Evolutionary conservation across 441 rosid genomes (phyloP).

Genomic region (Syzygium syzygioides): DNA sequence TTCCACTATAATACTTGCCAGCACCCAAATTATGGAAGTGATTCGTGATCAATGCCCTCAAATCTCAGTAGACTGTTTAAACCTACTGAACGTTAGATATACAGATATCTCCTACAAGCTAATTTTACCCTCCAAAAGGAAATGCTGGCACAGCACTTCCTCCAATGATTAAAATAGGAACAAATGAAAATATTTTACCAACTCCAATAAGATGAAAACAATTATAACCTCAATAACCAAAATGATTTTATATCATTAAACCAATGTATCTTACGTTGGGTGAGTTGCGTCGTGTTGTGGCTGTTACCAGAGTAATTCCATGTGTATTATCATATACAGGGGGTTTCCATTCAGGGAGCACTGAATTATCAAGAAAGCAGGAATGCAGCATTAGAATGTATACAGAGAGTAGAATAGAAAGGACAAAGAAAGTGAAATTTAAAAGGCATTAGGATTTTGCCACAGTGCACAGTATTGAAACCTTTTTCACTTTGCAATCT

Average conservation of each 20-base stretch:
- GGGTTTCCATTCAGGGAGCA: conserved; percentile 92
- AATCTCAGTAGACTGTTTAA: not conserved
- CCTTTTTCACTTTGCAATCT: not conserved
- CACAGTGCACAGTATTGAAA: not conserved
- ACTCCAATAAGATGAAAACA: not conserved
- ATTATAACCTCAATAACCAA: not conserved
- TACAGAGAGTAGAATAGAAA: not conserved
- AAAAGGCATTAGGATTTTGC: not conserved
- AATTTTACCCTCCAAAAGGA: not conserved
- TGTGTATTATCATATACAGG: conserved; percentile 81
- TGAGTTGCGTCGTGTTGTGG: conserved; percentile 87
- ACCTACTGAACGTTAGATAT: not conserved
- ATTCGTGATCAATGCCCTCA: not conserved
- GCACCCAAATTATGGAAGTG: not conserved
- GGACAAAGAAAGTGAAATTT: not conserved
- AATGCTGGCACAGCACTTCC: not conserved
- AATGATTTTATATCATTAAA: not conserved
- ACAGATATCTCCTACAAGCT: not conserved
- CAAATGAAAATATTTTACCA: not conserved
- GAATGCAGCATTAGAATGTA: not conserved
- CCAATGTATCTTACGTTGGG: conserved; percentile 52
- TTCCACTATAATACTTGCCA: not conserved
- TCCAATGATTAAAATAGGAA: not conserved
- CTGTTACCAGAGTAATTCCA: conserved; percentile 72
- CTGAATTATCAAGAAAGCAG: conserved; percentile 29